phyloP scores from a whole-genome alignment of 1,139 yeast species.

The Kodamaea sp. region DNA sequence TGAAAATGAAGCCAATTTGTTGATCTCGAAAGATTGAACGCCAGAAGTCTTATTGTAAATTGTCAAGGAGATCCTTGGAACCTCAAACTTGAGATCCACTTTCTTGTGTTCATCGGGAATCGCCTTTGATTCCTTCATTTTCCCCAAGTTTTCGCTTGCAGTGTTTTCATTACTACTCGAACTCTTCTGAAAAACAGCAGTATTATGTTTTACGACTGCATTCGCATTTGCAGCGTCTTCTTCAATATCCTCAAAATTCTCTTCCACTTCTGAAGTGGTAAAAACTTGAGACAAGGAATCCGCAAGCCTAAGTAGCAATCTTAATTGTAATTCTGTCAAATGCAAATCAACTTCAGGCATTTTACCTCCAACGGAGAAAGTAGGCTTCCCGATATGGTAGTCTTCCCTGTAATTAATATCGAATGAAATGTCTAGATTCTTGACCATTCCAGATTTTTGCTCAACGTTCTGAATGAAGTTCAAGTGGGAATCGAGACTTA shows the following conservation, averaged over 20 bases:
- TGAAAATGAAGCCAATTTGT: constrained; percentile 62
- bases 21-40: constrained; percentile 34
- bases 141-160: background rate
- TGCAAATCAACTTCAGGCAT: constrained; percentile 67
- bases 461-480: constrained; percentile 38
- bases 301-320: constrained; percentile 56
- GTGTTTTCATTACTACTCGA: background rate
- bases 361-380: constrained; percentile 56
- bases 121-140: background rate
- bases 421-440: constrained; percentile 66
- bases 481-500: constrained; percentile 63
- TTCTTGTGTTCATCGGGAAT: constrained; percentile 35
- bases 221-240: constrained; percentile 64
- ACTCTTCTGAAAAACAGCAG: constrained; percentile 5
- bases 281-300: constrained; percentile 63
- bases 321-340: constrained; percentile 77
- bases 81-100: constrained; percentile 52
- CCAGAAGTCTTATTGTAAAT: constrained; percentile 60
- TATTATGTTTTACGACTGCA: constrained; percentile 39
- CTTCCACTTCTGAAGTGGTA: constrained; percentile 35
- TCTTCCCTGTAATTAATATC: constrained; percentile 58
- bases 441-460: constrained; percentile 68
- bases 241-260: constrained; percentile 52
- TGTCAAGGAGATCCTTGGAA: constrained; percentile 66
- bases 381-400: constrained; percentile 43